Evolutionary conservation across 1,139 yeast genomes (phyloP).

Genomic region (Saccharomycopsis phalli): DNA sequence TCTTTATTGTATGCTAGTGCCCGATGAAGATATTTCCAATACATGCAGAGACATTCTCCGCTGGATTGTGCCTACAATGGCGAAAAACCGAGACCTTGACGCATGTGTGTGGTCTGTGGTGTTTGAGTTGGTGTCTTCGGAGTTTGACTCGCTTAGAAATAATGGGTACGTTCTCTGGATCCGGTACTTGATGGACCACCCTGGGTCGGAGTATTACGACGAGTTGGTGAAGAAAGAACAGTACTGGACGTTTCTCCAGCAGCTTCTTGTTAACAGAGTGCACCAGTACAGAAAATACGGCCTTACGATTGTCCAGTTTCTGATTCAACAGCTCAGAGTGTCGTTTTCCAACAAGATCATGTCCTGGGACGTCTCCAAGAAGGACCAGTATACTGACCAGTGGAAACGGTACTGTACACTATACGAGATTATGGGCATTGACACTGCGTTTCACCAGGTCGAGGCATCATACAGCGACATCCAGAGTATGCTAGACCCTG

Average conservation of each 20-base stretch:
- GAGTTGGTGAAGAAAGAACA: constrained; percentile 32
- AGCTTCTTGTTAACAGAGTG: constrained; percentile 44
- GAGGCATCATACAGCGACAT: constrained; percentile 70
- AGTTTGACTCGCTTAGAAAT: constrained; percentile 28
- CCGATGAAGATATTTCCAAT: not conserved
- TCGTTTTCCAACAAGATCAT: constrained; percentile 38
- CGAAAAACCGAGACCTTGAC: constrained; percentile 21
- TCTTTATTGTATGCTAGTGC: not conserved
- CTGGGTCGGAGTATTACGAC: constrained; percentile 17
- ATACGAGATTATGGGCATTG: constrained; percentile 74
- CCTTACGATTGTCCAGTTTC: constrained; percentile 56
- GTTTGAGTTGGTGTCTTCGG: constrained; percentile 29
- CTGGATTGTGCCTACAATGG: constrained; percentile 39
- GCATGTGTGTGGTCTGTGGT: constrained; percentile 39
- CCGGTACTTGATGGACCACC: constrained; percentile 33
- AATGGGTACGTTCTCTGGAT: constrained; percentile 49
- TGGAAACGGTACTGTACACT: constrained; percentile 73
- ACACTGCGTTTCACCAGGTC: constrained; percentile 80
- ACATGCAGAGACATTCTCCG: constrained; percentile 32
- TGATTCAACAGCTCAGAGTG: constrained; percentile 40
- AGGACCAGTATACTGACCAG: constrained; percentile 33
- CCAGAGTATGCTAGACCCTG: constrained; percentile 40
- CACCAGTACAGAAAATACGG: constrained; percentile 70
- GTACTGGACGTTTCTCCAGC: constrained; percentile 57
- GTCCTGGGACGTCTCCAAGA: constrained; percentile 35